Evolutionary conservation across 768 basidiomycete genomes (phyloP), one percentile per base, ranked within the genome.

Genomic region (Candolleomyces eurysporus): DNA sequence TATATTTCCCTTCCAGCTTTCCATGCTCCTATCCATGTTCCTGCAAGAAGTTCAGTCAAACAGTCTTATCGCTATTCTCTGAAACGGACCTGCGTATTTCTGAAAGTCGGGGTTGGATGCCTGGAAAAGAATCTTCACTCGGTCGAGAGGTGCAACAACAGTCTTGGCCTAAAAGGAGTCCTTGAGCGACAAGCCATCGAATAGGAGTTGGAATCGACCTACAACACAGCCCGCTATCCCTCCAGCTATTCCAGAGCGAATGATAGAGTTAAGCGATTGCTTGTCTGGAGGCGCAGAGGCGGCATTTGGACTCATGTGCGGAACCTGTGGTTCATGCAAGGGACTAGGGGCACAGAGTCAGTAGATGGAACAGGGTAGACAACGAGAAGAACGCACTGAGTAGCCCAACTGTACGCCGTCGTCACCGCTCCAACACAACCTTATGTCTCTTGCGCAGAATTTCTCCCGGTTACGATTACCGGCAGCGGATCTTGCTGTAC

Each of bases 61-160:
- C 3, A 22, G 13, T 21, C 46, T 7, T 52, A 63, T n/a, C 63
- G 39, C 45, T 13, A 19, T 48, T 48, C 22, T 22, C 7, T 51
- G 26, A 39, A 39, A n/a, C 85, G 61, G 61, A 93, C 96, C 96
- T 61, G 95, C 86, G 76, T 96, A 98, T 73, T 94, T 92, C 71
- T 86, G 84, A 71, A 91, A 99, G 61, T 98, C 96, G 8, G 92
- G 91, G 73, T 96, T 97, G 7, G 93, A 93, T 0, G 97, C 94
- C 73, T 99, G 96, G 71, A 98, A 97, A 53, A 99, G 87, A 68
- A 99, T 99, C 78, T 99, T 99, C 67, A 99, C 96, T 71, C 97
- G 83, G 73, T 99, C 97, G 53, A 99, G 83, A 4, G 97, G 97
- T 19, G 97, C 97, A 48, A 97, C 92, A 36, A 89, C 89, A 13